Evolutionary conservation across 768 basidiomycete species (phyloP), one percentile per base, ranked within the genome.

Genomic region (Megacollybia marginata): DNA sequence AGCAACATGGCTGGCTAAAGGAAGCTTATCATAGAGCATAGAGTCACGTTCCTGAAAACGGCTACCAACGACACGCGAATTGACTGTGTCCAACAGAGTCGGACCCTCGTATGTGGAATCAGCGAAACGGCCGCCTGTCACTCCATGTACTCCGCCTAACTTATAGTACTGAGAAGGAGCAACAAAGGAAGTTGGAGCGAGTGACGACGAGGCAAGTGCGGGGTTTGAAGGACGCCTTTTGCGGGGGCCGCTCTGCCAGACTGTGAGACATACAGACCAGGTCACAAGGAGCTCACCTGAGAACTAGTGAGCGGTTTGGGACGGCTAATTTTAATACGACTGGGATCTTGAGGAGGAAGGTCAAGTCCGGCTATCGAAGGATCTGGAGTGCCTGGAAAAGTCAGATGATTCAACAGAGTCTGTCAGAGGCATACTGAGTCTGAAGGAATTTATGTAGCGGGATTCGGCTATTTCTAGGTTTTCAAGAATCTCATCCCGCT

Each of bases 81-180:
- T 71, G 62, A 85, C 71, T 5, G 80, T 80, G 33, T 86, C 79
- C 0, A 78, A 56, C 34, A 86, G 64, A 54, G 75, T 77, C 36
- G 73, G 69, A 48, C 68, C 63, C 50, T 65, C 71, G 23, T 63
- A 57, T 13, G 57, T 70, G 4, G 70, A 66, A 53, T 77, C 75
- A 10, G 73, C 69, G 48, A 82, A 77, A 33, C 75, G 69, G 5
- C 82, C 83, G 18, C 77, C 80, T 48, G 69, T 81, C 20, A 88
- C 70, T 9, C 80, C 82, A 47, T 70, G 73, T 4, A 86, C 70
- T 20, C 74, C 69, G 19, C 82, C 75, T 32, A 91, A 74, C 59
- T 84, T 83, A 69, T 91, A 91, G 61, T 85, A 91, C 48, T 82
- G 78, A 6, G 83, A 86, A 7, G 88, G 88, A 5, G 85, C 85